Evolutionary conservation across 345 rosid genomes (phyloP).

Genomic region (Eucalyptus decipiens): DNA sequence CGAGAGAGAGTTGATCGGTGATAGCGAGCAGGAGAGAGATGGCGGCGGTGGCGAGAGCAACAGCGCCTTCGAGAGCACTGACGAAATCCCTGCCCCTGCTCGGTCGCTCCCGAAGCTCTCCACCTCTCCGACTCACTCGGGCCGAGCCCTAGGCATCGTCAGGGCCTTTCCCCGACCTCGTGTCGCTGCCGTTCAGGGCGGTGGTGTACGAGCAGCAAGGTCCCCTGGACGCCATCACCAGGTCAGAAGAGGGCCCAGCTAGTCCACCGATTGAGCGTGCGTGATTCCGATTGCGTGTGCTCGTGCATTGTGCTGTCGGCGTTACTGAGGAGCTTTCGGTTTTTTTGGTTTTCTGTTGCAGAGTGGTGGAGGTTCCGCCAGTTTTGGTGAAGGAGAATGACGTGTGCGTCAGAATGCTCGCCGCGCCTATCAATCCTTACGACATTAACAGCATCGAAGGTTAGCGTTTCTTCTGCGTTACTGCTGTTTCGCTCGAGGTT

Average conservation of each 20-base stretch:
- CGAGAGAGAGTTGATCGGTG: background rate
- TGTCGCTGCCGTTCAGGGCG: slow-evolving; percentile 80
- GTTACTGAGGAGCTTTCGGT: background rate
- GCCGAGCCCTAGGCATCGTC: background rate
- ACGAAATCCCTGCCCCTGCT: background rate
- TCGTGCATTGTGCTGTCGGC: background rate
- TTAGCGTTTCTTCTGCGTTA: background rate
- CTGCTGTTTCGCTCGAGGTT: background rate
- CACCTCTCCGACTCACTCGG: background rate
- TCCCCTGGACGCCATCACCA: slow-evolving; percentile 67
- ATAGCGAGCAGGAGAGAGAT: background rate
- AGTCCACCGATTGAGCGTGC: background rate
- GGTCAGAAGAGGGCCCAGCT: slow-evolving; percentile 5
- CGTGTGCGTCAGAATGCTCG: slow-evolving; percentile 84
- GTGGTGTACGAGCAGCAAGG: slow-evolving; percentile 78
- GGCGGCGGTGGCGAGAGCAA: background rate
- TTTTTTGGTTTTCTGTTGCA: background rate
- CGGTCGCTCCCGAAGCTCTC: background rate
- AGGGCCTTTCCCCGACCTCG: slow-evolving; percentile 45
- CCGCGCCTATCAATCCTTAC: slow-evolving; percentile 86
- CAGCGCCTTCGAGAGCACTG: background rate
- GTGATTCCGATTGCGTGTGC: background rate
- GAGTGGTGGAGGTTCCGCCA: slow-evolving; percentile 56
- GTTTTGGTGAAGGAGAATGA: slow-evolving; percentile 65
- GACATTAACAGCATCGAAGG: slow-evolving; percentile 91